These are phyloP conservation scores for Erysiphe neolycopersici DNA, from an alignment of 2,329 filamentous ascomycete genomes.

Conservation along the genomic window DNA sequence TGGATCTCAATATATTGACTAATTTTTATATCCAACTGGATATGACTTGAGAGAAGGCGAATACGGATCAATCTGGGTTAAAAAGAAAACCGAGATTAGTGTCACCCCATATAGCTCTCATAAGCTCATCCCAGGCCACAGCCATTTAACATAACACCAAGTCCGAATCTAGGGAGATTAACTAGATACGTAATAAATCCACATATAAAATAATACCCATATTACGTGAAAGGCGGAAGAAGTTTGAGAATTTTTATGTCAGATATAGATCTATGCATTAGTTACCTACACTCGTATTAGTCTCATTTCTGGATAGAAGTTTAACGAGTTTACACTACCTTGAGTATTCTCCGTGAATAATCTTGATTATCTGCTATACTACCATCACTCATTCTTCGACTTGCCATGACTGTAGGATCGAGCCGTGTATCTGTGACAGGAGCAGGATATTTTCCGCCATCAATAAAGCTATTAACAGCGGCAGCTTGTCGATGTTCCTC, in stretches of 20 bases:
- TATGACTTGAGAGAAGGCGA: neutral
- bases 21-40: neutral
- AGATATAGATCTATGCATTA: neutral
- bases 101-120: neutral
- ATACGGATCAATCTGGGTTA: neutral
- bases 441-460: constrained; percentile 32
- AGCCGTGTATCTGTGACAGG: constrained; percentile 63
- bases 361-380: constrained; percentile 95
- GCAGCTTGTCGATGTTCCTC: constrained; percentile 64
- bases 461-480: constrained; percentile 52
- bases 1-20: neutral
- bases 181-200: neutral
- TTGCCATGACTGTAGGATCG: constrained; percentile 57
- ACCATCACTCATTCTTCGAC: constrained; percentile 69
- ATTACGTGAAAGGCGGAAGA: neutral
- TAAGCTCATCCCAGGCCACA: neutral
- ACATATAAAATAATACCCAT: neutral
- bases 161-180: neutral
- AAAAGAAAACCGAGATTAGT: neutral
- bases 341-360: constrained; percentile 83
- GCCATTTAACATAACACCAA: neutral
- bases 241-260: neutral
- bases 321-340: constrained; percentile 26
- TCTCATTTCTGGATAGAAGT: too few species aligned
- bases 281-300: neutral